A percentile compares a stretch with the other conserved stretches of the same genome.
phyloP scores from a whole-genome alignment of 345 rosid species.

The Ceriops zippeliana region DNA sequence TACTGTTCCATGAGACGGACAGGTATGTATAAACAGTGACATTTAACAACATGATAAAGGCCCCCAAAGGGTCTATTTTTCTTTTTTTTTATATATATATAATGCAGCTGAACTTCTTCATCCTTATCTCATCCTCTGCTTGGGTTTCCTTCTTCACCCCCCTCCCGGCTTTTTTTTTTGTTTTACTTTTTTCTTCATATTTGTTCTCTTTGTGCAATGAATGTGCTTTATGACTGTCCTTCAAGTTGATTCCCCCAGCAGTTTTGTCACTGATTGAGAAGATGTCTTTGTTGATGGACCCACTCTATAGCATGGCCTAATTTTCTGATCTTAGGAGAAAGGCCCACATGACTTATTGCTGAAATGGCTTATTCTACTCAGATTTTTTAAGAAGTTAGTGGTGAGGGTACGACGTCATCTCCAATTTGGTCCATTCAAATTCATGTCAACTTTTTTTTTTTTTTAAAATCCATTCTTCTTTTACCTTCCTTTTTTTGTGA shows the following conservation, averaged over 20 bases:
- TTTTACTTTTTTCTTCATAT: neutral
- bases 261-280: conserved; percentile 26
- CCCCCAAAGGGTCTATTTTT: conserved; percentile 19
- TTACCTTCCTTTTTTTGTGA: neutral
- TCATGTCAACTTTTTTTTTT: neutral
- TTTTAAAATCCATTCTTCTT: neutral
- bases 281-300: conserved; percentile 37
- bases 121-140: conserved; percentile 33
- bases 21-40: conserved; percentile 37
- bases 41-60: conserved; percentile 42
- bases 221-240: conserved; percentile 21
- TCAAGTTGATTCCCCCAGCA: conserved; percentile 27
- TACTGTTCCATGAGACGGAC: conserved; percentile 28
- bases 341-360: conserved; percentile 38
- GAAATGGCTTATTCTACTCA: conserved; percentile 16
- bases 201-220: conserved; percentile 31
- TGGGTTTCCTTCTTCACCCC: neutral
- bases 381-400: conserved; percentile 20
- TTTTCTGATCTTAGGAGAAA: conserved; percentile 25
- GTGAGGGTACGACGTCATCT: conserved; percentile 24
- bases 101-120: conserved; percentile 31
- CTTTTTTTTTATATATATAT: neutral
- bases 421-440: conserved; percentile 14
- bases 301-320: conserved; percentile 23
- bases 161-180: neutral